Evolutionary conservation across 495 filamentous ascomycete species (phyloP).

Genomic region (Penicillium mononematosum): DNA sequence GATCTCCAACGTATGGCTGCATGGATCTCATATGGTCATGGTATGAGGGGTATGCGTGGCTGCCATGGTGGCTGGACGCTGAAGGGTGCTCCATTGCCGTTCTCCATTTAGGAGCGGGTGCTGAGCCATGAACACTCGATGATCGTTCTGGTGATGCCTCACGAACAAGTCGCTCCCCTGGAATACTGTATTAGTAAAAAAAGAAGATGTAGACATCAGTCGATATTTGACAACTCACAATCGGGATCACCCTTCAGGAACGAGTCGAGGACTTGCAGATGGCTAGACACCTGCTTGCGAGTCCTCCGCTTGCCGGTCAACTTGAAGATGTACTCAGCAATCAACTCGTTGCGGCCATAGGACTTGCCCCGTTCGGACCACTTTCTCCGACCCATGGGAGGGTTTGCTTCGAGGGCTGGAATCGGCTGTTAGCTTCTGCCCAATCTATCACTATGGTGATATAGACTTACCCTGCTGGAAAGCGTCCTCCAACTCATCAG

Average conservation of each 20-base stretch:
- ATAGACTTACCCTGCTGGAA: slow-evolving; percentile 80
- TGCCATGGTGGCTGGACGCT: slow-evolving; percentile 35
- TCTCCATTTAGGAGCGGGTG: slow-evolving; percentile 40
- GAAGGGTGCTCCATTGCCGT: slow-evolving; percentile 40
- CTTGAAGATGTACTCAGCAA: slow-evolving; percentile 75
- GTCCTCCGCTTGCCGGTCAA: slow-evolving; percentile 62
- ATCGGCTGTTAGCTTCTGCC: slow-evolving; percentile 8
- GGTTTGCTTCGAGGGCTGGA: slow-evolving; percentile 75
- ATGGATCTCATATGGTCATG: slow-evolving; percentile 37
- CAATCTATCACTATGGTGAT: not conserved
- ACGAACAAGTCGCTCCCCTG: slow-evolving; percentile 47
- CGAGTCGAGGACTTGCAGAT: slow-evolving; percentile 93
- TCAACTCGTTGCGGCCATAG: slow-evolving; percentile 88
- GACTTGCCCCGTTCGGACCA: slow-evolving; percentile 67
- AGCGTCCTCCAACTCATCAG: slow-evolving; percentile 76
- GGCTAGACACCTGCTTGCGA: slow-evolving; percentile 92
- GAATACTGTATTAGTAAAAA: slow-evolving; percentile 16
- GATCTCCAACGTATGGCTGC: slow-evolving; percentile 38
- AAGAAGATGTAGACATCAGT: not conserved
- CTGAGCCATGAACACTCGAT: slow-evolving; percentile 32
- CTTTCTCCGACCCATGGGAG: slow-evolving; percentile 80
- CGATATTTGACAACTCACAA: slow-evolving; percentile 31
- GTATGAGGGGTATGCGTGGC: slow-evolving; percentile 29
- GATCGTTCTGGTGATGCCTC: slow-evolving; percentile 41
- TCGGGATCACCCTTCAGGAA: slow-evolving; percentile 65